Evolutionary conservation across 495 filamentous ascomycete species (phyloP).

Genomic region (Podospora didyma): DNA sequence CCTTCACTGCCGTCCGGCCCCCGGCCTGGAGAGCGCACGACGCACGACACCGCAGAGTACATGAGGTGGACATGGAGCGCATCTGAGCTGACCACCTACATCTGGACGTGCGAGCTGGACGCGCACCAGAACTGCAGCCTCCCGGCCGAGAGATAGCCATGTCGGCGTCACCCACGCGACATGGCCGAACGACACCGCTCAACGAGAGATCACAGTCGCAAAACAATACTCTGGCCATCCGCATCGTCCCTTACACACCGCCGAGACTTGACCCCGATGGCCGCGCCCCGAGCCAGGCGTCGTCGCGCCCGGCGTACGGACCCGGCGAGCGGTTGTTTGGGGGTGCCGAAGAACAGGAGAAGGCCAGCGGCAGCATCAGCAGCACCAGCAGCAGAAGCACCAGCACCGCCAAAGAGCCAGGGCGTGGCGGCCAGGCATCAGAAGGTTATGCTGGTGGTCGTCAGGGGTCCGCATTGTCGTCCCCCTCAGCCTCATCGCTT

Average conservation of each 20-base stretch:
- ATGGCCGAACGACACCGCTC: conserved; percentile 41
- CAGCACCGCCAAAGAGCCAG: conserved; percentile 7
- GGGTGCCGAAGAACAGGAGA: conserved; percentile 17
- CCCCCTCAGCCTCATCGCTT: conserved; percentile 29
- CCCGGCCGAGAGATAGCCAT: conserved; percentile 29
- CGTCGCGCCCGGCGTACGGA: conserved; percentile 18
- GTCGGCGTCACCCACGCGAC: conserved; percentile 32
- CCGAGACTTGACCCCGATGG: conserved; percentile 35
- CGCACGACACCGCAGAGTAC: conserved; percentile 6
- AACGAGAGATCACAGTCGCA: conserved; percentile 54
- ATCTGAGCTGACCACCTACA: conserved; percentile 22
- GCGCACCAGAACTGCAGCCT: conserved; percentile 18
- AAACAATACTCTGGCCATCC: conserved; percentile 46
- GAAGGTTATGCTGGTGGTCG: conserved; percentile 19
- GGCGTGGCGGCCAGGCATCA: conserved; percentile 12
- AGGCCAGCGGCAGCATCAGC: conserved; percentile 1
- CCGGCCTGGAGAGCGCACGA: conserved; percentile 4
- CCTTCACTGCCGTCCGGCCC: no score
- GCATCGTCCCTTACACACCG: conserved; percentile 52
- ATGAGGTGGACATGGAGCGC: conserved; percentile 31
- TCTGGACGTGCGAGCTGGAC: conserved; percentile 20
- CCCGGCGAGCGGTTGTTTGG: conserved; percentile 16
- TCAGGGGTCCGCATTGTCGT: conserved; percentile 38
- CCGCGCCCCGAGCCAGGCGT: conserved; percentile 29
- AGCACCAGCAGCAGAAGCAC: no score